Evolutionary conservation across 139 green algal genomes (phyloP).

Genomic region (Chlorella ohadii): DNA sequence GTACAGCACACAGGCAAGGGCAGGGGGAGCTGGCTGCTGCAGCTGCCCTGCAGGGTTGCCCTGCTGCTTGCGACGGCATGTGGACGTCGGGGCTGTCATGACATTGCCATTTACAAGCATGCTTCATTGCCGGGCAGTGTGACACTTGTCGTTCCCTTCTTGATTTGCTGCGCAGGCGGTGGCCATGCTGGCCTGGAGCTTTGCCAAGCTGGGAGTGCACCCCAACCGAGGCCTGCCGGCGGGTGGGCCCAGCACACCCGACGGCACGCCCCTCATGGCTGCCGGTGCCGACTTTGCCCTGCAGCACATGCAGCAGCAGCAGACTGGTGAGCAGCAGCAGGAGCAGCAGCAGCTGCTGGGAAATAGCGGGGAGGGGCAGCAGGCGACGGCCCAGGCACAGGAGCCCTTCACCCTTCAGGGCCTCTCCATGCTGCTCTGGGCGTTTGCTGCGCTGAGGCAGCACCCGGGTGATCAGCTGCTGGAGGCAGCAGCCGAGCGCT

Average conservation of each 20-base stretch:
- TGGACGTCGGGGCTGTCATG: too few species aligned
- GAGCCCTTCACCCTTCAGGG: conserved; percentile 31
- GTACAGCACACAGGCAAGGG: too few species aligned
- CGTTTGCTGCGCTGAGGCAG: conserved; percentile 53
- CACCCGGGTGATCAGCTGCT: conserved; percentile 22
- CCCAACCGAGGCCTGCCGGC: conserved; percentile 27
- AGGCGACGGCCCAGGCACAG: not conserved
- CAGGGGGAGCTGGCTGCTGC: too few species aligned
- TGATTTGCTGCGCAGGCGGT: conserved; percentile 27
- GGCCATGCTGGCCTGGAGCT: conserved; percentile 47
- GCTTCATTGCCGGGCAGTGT: too few species aligned
- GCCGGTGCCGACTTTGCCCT: conserved; percentile 2
- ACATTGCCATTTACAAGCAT: too few species aligned
- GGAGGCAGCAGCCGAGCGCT: not conserved
- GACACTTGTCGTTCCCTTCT: too few species aligned
- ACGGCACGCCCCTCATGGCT: conserved; percentile 10
- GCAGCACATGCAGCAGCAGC: conserved; percentile 9
- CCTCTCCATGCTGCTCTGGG: conserved; percentile 45
- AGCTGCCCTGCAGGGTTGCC: too few species aligned
- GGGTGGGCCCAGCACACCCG: conserved; percentile 17
- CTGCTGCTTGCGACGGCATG: too few species aligned
- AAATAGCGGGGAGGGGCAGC: too few species aligned
- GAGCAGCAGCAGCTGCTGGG: not conserved
- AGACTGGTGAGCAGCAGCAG: not conserved
- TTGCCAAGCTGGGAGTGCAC: conserved; percentile 45